These are phyloP conservation scores for Lactarius hatsudake DNA, from an alignment of 768 basidiomycete species.

Conservation along the genomic window DNA sequence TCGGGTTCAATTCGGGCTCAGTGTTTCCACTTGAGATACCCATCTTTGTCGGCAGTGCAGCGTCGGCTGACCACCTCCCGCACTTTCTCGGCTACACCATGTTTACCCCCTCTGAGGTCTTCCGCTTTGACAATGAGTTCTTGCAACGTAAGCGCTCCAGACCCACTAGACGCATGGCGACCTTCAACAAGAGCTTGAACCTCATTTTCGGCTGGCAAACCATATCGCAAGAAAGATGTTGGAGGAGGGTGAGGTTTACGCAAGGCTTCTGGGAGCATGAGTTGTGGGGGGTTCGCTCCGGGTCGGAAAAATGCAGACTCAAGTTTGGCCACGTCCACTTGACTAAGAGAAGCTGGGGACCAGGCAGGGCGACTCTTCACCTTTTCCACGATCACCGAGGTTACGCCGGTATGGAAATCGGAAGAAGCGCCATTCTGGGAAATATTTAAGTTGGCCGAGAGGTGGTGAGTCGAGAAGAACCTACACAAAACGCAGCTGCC, in stretches of 20 bases:
- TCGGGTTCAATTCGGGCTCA: conserved; percentile 28
- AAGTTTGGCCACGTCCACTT: conserved; percentile 56
- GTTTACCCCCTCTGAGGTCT: conserved; percentile 46
- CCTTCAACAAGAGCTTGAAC: conserved; percentile 68
- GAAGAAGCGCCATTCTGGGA: conserved; percentile 67
- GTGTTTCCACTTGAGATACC: conserved; percentile 55
- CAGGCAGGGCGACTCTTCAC: conserved; percentile 58
- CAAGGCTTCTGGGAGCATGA: conserved; percentile 32
- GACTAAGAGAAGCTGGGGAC: conserved; percentile 61
- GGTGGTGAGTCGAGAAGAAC: conserved; percentile 35
- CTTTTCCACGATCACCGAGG: conserved; percentile 58
- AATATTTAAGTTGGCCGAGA: background rate
- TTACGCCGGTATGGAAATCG: conserved; percentile 85
- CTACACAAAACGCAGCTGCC: conserved; percentile 85
- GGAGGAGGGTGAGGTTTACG: conserved; percentile 27
- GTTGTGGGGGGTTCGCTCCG: conserved; percentile 34
- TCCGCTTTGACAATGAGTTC: conserved; percentile 62
- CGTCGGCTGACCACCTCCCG: conserved; percentile 69
- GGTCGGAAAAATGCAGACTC: conserved; percentile 66
- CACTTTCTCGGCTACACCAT: conserved; percentile 73
- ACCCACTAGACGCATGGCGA: conserved; percentile 57
- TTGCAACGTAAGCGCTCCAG: conserved; percentile 54
- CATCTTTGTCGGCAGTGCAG: conserved; percentile 59
- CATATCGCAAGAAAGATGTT: conserved; percentile 38
- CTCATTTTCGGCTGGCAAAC: conserved; percentile 75